Evolutionary conservation across 1,139 yeast species (phyloP).

Genomic region (Yamadazyma kanchanaburiensis): DNA sequence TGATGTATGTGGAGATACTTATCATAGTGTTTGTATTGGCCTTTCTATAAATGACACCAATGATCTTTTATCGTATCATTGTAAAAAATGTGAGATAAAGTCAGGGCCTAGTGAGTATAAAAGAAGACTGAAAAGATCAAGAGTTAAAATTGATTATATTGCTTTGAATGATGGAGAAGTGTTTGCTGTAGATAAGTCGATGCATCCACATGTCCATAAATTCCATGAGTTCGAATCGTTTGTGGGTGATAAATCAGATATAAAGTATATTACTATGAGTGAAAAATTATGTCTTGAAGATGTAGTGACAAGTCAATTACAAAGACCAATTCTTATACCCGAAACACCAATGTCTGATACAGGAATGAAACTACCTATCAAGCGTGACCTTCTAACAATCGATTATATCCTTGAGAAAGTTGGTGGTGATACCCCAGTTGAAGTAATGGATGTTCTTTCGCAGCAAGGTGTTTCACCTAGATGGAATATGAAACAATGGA

Average conservation of each 20-base stretch:
- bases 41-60: conserved; percentile 34
- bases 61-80: conserved; percentile 52
- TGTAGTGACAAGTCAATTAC: conserved; percentile 22
- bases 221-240: conserved; percentile 22
- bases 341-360: conserved; percentile 7
- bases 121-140: conserved; percentile 56
- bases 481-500: conserved; percentile 77
- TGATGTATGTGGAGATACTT: conserved; percentile 60
- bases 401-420: conserved; percentile 55
- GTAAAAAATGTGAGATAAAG: conserved; percentile 40
- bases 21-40: conserved; percentile 50
- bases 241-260: conserved; percentile 1
- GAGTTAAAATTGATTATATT: conserved; percentile 63
- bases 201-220: conserved; percentile 58
- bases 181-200: conserved; percentile 51
- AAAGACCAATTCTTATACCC: conserved; percentile 32
- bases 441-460: conserved; percentile 87
- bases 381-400: conserved; percentile 43
- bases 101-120: conserved; percentile 54
- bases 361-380: conserved; percentile 39
- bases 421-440: conserved; percentile 64
- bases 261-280: conserved; percentile 12
- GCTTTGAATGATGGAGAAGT: conserved; percentile 77
- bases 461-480: conserved; percentile 61
- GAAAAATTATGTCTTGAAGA: conserved; percentile 34